Percentiles rank a stretch among this genome's conserved stretches.
Conservation (phyloP, 352 stramenopile species). For the Phytophthora litchii region DNA sequence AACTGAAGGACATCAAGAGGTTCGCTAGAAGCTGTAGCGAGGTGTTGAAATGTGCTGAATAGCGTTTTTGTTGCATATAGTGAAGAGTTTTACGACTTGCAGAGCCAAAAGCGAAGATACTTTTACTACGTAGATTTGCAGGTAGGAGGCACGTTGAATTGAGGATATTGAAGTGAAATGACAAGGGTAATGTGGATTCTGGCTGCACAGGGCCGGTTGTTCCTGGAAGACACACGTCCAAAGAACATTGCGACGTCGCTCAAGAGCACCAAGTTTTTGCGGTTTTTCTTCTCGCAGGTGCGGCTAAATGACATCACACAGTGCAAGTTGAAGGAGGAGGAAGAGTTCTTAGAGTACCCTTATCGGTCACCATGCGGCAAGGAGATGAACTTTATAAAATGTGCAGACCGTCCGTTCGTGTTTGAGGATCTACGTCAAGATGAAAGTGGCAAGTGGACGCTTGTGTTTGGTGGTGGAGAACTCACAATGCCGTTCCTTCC, state of each 20-base stretch:
- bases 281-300: conserved; percentile 83
- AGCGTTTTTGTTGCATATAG: conserved; percentile 28
- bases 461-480: conserved; percentile 64
- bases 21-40: conserved; percentile 12
- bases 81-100: conserved; percentile 75
- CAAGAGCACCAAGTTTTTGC: conserved; percentile 83
- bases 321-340: conserved; percentile 28
- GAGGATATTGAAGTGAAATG: not conserved
- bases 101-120: conserved; percentile 65
- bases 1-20: conserved; percentile 87
- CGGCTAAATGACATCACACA: conserved; percentile 39
- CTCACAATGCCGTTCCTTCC: conserved; percentile 62
- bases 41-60: not conserved
- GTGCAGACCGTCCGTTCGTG: conserved; percentile 76
- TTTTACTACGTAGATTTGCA: conserved; percentile 90
- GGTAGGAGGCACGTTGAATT: conserved; percentile 24
- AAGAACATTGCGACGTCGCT: conserved; percentile 89
- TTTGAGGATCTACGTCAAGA: conserved; percentile 61
- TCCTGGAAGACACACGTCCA: conserved; percentile 77
- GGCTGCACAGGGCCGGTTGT: conserved; percentile 60
- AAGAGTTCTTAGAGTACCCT: conserved; percentile 68
- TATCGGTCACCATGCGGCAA: conserved; percentile 78
- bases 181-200: not conserved
- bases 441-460: conserved; percentile 38
- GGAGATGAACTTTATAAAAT: conserved; percentile 91